These are phyloP conservation scores for Margaritispora aquatica DNA, from an alignment of 495 filamentous ascomycete species.

Conservation along the genomic window DNA sequence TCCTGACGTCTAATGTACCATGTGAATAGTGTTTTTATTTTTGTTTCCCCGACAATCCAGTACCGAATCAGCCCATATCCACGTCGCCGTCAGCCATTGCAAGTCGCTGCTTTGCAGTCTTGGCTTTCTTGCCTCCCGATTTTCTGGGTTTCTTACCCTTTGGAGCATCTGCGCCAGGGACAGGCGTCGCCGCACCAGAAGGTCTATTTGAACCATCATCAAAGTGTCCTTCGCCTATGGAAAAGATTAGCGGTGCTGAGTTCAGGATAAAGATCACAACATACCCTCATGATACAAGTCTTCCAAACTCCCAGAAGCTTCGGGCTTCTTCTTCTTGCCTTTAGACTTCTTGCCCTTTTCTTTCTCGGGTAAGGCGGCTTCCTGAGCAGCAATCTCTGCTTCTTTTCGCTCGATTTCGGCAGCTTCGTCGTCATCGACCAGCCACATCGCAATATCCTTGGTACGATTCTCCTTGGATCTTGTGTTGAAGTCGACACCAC, in stretches of 20 bases:
- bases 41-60: neutral
- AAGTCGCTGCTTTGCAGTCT: conserved; percentile 83
- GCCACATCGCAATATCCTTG: conserved; percentile 95
- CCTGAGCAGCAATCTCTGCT: conserved; percentile 65
- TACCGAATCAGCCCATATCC: conserved; percentile 22
- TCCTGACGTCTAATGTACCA: neutral
- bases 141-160: conserved; percentile 42
- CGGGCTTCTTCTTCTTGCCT: conserved; percentile 50
- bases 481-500: conserved; percentile 89
- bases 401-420: conserved; percentile 86
- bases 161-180: conserved; percentile 43
- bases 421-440: conserved; percentile 91
- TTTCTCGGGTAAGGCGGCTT: conserved; percentile 42
- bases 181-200: conserved; percentile 77
- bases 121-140: conserved; percentile 63
- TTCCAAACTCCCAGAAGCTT: conserved; percentile 67
- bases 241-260: conserved; percentile 18
- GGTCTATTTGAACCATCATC: conserved; percentile 76
- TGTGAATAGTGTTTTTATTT: neutral
- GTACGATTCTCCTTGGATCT: conserved; percentile 83
- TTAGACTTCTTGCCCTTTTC: conserved; percentile 41
- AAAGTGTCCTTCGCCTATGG: conserved; percentile 87
- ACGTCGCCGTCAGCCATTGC: conserved; percentile 78
- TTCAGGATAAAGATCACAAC: conserved; percentile 29
- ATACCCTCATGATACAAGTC: conserved; percentile 98